Conservation (phyloP, 306 rosid species). For the Quillaja saponaria region DNA sequence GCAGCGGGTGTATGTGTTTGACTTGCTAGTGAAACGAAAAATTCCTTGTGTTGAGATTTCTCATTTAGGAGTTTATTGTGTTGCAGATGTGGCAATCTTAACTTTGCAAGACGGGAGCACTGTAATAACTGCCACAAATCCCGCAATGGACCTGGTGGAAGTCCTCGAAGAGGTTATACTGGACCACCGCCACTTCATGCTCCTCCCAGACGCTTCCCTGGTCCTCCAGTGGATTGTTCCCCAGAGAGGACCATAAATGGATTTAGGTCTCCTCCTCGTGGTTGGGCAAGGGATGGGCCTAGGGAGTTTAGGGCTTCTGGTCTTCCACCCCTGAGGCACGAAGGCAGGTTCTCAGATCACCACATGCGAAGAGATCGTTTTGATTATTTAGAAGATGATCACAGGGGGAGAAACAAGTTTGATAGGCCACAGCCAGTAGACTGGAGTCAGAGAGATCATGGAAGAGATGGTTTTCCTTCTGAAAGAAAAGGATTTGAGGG, state of each 20-base stretch:
- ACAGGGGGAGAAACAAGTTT: constrained; percentile 72
- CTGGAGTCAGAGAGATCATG: constrained; percentile 71
- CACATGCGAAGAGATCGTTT: constrained; percentile 58
- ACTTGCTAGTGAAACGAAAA: too few relatives aligned
- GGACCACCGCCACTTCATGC: constrained; percentile 60
- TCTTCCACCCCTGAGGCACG: constrained; percentile 69
- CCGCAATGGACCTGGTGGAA: constrained; percentile 62
- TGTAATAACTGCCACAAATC: constrained; percentile 83
- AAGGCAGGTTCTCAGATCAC: constrained; percentile 67
- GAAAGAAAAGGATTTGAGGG: constrained; percentile 79
- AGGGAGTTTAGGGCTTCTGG: constrained; percentile 69
- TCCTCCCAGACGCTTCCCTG: constrained; percentile 73
- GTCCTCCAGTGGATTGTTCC: constrained; percentile 70
- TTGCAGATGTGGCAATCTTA: constrained; percentile 84
- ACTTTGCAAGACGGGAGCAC: constrained; percentile 88
- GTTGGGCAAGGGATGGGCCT: constrained; percentile 71
- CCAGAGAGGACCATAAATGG: constrained; percentile 72
- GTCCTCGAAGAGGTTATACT: constrained; percentile 77
- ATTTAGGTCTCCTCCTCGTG: constrained; percentile 82
- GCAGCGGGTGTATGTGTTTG: too few relatives aligned
- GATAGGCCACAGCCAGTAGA: constrained; percentile 70
- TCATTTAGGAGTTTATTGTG: constrained; percentile 15
- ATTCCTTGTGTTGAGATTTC: too few relatives aligned
- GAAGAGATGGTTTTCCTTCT: constrained; percentile 60
- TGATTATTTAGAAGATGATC: constrained; percentile 64